These are phyloP conservation scores for Arachis hypogaea DNA, from an alignment of 306 rosid genomes.

Conservation along the genomic window DNA sequence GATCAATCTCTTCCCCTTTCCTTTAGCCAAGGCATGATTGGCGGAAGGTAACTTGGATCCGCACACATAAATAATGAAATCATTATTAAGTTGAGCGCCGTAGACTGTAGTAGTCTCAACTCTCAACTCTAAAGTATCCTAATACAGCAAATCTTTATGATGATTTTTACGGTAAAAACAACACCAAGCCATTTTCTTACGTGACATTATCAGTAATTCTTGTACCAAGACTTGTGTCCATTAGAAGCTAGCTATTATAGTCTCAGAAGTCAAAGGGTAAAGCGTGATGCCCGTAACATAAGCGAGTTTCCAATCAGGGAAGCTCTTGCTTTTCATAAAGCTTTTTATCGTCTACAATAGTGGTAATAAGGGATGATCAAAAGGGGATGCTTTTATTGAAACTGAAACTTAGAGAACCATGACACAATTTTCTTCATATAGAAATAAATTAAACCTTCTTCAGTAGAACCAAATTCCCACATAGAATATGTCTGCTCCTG, in stretches of 20 bases:
- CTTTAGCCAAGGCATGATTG: conserved; percentile 43
- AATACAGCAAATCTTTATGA: neutral
- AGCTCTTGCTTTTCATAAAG: conserved; percentile 56
- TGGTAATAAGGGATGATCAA: conserved; percentile 30
- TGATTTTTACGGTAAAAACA: neutral
- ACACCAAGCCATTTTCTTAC: neutral
- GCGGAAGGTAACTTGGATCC: conserved; percentile 27
- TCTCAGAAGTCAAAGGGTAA: conserved; percentile 43
- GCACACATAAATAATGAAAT: neutral
- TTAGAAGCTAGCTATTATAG: conserved; percentile 31
- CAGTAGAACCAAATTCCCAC: conserved; percentile 40
- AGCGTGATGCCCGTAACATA: conserved; percentile 41
- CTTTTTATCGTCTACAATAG: conserved; percentile 28
- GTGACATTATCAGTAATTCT: conserved; percentile 37
- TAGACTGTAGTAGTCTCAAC: neutral
- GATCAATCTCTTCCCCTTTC: conserved; percentile 34
- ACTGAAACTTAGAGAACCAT: conserved; percentile 44
- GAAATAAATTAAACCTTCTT: conserved; percentile 48
- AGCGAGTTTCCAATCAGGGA: conserved; percentile 52
- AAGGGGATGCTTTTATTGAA: conserved; percentile 49
- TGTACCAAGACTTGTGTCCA: neutral
- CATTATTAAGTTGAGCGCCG: neutral
- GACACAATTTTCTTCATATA: conserved; percentile 52
- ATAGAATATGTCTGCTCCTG: conserved; percentile 54
- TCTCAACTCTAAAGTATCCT: neutral